phyloP scores from a whole-genome alignment of 2,329 filamentous ascomycete genomes.

The Fusarium armeniacum region DNA sequence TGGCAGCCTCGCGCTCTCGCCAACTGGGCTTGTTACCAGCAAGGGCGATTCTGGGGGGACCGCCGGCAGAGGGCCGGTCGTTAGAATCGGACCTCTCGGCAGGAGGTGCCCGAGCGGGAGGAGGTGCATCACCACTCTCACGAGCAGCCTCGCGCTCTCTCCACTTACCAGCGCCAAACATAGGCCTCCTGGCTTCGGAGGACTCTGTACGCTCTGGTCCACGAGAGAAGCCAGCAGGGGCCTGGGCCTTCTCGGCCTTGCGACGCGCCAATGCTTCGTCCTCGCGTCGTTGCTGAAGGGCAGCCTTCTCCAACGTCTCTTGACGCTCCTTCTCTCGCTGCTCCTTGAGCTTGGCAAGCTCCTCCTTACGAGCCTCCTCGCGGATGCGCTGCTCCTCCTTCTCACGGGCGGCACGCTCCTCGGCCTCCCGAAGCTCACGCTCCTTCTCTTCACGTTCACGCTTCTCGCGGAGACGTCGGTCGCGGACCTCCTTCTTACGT shows the following conservation, averaged over 20 bases:
- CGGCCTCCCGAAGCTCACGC: conserved; percentile 81
- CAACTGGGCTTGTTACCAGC: conserved; percentile 73
- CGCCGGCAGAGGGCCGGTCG: conserved; percentile 59
- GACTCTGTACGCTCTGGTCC: conserved; percentile 50
- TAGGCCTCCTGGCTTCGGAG: conserved; percentile 53
- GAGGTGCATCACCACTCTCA: conserved; percentile 49
- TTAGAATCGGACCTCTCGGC: conserved; percentile 64
- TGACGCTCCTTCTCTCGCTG: conserved; percentile 76
- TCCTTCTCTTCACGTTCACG: conserved; percentile 88
- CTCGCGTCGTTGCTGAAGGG: conserved; percentile 83
- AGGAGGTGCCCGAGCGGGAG: conserved; percentile 50
- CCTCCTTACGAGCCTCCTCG: conserved; percentile 83
- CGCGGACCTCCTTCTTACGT: conserved; percentile 89
- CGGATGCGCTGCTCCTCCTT: conserved; percentile 85
- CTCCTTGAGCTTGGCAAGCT: conserved; percentile 76
- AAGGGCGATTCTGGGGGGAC: conserved; percentile 73
- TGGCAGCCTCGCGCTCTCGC: conserved; percentile 78
- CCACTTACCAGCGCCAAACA: conserved; percentile 59
- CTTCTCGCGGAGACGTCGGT: conserved; percentile 85
- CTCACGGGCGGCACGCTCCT: conserved; percentile 84
- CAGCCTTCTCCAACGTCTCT: conserved; percentile 74
- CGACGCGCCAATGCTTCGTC: conserved; percentile 87
- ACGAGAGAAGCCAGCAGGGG: conserved; percentile 48
- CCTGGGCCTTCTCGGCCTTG: conserved; percentile 73
- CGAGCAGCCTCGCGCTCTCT: conserved; percentile 57